Evolutionary conservation across 1,139 yeast genomes (phyloP).

Genomic region (Diutina mesorugosa): DNA sequence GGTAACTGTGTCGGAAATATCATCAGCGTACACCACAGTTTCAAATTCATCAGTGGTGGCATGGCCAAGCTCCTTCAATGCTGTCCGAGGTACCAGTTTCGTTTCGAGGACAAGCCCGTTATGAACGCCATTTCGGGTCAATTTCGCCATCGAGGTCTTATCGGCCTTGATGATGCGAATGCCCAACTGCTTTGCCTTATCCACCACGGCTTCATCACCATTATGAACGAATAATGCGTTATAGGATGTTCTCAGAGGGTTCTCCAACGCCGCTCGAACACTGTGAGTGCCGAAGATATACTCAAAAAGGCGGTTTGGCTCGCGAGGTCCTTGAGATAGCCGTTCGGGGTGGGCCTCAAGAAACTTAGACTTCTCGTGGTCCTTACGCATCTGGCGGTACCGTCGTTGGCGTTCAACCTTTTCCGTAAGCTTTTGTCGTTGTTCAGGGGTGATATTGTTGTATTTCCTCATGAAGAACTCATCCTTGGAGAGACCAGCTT

Average conservation of each 20-base stretch:
- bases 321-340: conserved; percentile 2
- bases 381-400: conserved; percentile 7
- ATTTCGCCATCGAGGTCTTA: conserved; percentile 44
- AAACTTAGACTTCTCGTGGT: conserved; percentile 4
- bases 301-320: conserved; percentile 40
- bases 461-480: conserved; percentile 29
- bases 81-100: neutral
- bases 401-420: conserved; percentile 24
- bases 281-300: conserved; percentile 69
- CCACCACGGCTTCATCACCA: conserved; percentile 24
- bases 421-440: conserved; percentile 16
- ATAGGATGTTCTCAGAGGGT: conserved; percentile 40
- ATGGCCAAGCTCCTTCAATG: neutral
- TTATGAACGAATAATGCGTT: conserved; percentile 39
- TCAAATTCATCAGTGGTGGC: neutral
- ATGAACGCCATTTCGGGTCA: conserved; percentile 65
- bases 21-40: neutral
- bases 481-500: conserved; percentile 23
- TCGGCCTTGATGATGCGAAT: conserved; percentile 29
- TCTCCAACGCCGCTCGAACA: conserved; percentile 55
- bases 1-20: conserved; percentile 7
- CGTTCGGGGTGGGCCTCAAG: conserved; percentile 3
- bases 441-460: conserved; percentile 17
- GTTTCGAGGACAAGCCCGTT: conserved; percentile 50
- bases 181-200: conserved; percentile 32